Evolutionary conservation across 2,329 filamentous ascomycete genomes (phyloP), one percentile per base, ranked within the genome.

Genomic region (Colletotrichum orchidophilum): DNA sequence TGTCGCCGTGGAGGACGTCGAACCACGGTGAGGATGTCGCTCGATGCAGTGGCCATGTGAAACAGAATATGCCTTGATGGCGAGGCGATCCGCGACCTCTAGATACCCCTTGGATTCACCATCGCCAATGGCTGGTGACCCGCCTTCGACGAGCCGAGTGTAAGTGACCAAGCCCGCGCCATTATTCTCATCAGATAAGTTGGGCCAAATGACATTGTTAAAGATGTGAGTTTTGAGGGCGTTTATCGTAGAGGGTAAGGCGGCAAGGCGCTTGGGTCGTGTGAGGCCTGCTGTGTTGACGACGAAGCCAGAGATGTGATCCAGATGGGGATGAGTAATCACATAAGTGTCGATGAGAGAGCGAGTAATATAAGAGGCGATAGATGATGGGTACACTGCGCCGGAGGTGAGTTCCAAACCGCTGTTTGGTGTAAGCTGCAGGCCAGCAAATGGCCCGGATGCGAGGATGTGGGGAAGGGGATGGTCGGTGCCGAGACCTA

Each of bases 201-300:
- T 99, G 0, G 96, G 96, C 96, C 96, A 99, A 64, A 98, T 97
- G 69, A 97, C 85, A 77, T 98, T 97, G 82, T 99, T 99, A 85
- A 99, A 99, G 71, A 99, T 94, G 81, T 99, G 95, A 0, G 87
- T 91, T 80, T 97, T 98, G 81, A 99, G 92, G 0, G 96, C 95
- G 55, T 94, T 88, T 62, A 99, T 95, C n/a, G 96, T 97, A 31
- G 91, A 92, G 0, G 95, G 94, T 4, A 98, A 84, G 0, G 93
- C 96, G 1, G 96, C 95, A 15, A 99, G 85, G 27, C 93, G 90
- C 81, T 98, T 99, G 0, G 95, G 94, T 31, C 92, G 90, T 2
- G 92, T 90, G 24, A 97, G 89, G 3, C 93, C 92, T 5, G 96
- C 95, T 0, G 96, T 98, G 80, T 98, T 98, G 80, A 98, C 92